These are phyloP conservation scores for Globisporangium sylvaticum DNA, from an alignment of 352 stramenopile genomes.

Conservation along the genomic window DNA sequence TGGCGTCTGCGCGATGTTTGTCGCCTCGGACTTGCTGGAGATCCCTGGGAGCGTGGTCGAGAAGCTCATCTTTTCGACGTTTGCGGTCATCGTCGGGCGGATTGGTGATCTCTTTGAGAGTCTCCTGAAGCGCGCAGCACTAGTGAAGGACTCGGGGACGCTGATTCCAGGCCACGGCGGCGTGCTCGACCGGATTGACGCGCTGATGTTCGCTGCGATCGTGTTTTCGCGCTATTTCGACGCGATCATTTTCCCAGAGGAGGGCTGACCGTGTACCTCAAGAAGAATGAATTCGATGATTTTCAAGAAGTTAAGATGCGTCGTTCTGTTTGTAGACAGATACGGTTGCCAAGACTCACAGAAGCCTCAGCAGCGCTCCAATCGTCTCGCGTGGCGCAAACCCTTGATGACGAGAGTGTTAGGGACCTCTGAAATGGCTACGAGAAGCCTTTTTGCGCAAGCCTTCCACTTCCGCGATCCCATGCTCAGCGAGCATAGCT, in stretches of 20 bases:
- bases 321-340: background rate
- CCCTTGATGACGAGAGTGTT: background rate
- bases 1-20: slow-evolving; percentile 83
- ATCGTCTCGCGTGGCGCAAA: background rate
- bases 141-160: slow-evolving; percentile 90
- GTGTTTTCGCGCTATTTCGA: slow-evolving; percentile 46
- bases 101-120: slow-evolving; percentile 90
- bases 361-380: background rate
- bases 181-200: slow-evolving; percentile 88
- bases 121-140: slow-evolving; percentile 91
- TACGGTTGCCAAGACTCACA: background rate
- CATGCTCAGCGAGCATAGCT: background rate
- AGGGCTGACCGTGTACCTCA: background rate
- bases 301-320: background rate
- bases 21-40: slow-evolving; percentile 58
- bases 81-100: slow-evolving; percentile 83
- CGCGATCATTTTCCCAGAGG: slow-evolving; percentile 1
- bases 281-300: background rate
- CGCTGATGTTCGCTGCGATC: slow-evolving; percentile 83
- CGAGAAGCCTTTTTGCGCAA: background rate
- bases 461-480: background rate
- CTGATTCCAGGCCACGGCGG: slow-evolving; percentile 92
- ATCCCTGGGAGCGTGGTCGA: slow-evolving; percentile 43
- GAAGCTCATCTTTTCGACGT: slow-evolving; percentile 34
- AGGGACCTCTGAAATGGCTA: background rate